Conservation (phyloP, 2,329 filamentous ascomycete genomes). For the Penicillium sp. region DNA sequence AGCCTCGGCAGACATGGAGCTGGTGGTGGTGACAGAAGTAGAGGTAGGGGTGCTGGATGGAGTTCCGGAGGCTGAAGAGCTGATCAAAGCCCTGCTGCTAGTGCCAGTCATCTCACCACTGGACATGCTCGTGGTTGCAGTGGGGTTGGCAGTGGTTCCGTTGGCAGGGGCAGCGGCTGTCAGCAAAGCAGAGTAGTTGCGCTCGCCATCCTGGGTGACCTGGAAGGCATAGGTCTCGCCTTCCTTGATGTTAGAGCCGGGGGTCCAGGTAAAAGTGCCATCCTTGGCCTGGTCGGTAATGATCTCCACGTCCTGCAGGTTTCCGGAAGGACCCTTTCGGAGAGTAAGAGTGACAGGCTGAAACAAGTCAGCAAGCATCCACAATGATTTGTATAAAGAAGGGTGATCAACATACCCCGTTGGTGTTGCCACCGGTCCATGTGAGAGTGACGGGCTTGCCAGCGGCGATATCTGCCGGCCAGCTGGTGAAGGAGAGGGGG, state of each 20-base stretch:
- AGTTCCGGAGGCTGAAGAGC: constrained; percentile 22
- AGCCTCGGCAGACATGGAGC: constrained; percentile 2
- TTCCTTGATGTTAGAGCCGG: constrained; percentile 43
- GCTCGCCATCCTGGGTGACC: constrained; percentile 52
- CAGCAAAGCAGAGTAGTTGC: constrained; percentile 60
- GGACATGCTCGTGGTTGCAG: constrained; percentile 5
- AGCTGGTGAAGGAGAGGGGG: constrained; percentile 52
- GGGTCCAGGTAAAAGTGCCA: constrained; percentile 54
- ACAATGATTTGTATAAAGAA: not conserved
- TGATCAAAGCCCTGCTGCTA: constrained; percentile 51
- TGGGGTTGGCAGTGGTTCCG: constrained; percentile 3
- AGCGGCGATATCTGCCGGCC: constrained; percentile 48
- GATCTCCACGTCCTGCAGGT: constrained; percentile 53
- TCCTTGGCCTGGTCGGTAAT: constrained; percentile 49
- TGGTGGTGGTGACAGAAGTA: constrained; percentile 16
- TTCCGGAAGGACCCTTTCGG: constrained; percentile 50
- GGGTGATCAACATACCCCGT: constrained; percentile 23
- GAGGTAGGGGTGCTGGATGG: constrained; percentile 22
- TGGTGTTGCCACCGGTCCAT: constrained; percentile 47
- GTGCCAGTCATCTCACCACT: constrained; percentile 9
- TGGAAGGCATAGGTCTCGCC: constrained; percentile 58
- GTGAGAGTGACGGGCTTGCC: constrained; percentile 52
- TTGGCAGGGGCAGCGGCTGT: constrained; percentile 40
- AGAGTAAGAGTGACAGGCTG: constrained; percentile 57
- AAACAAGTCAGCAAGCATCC: not conserved